A percentile compares a stretch with the other conserved stretches of the same genome.
Evolutionary conservation across 179 eudicot genomes (phyloP).

Genomic region (Carnegiea gigantea): DNA sequence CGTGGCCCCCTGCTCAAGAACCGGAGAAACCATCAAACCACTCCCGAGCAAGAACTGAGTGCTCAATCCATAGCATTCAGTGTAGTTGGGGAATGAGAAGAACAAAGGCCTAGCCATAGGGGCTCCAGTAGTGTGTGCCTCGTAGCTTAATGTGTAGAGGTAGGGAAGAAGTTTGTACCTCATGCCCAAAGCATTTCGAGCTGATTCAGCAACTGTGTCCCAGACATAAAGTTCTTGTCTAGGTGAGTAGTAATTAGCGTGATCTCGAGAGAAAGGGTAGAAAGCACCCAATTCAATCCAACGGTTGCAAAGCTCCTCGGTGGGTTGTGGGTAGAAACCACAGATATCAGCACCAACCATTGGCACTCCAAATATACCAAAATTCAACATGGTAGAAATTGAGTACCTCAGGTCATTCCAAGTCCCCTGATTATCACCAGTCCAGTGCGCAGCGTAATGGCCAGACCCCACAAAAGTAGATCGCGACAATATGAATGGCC

Average conservation of each 20-base stretch:
- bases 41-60: constrained; percentile 83
- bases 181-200: constrained; percentile 89
- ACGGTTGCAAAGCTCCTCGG: constrained; percentile 91
- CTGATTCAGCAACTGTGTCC: constrained; percentile 80
- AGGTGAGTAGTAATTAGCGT: constrained; percentile 90
- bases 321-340: constrained; percentile 88
- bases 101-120: constrained; percentile 88
- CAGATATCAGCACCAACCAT: constrained; percentile 97
- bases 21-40: constrained; percentile 86
- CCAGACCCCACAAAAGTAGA: constrained; percentile 93
- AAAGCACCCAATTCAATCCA: constrained; percentile 96
- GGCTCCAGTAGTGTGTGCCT: constrained; percentile 77
- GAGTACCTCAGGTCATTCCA: constrained; percentile 79
- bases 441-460: constrained; percentile 89
- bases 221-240: constrained; percentile 91
- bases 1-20: constrained; percentile 58
- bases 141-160: constrained; percentile 77
- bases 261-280: constrained; percentile 94
- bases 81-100: constrained; percentile 69
- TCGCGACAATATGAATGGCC: constrained; percentile 78
- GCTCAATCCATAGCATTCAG: constrained; percentile 66
- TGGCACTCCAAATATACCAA: constrained; percentile 89
- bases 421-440: constrained; percentile 88
- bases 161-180: constrained; percentile 87
- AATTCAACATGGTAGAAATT: constrained; percentile 79